Conservation (phyloP, 2,329 filamentous ascomycete genomes). For the Aspergillus ochraceus region DNA sequence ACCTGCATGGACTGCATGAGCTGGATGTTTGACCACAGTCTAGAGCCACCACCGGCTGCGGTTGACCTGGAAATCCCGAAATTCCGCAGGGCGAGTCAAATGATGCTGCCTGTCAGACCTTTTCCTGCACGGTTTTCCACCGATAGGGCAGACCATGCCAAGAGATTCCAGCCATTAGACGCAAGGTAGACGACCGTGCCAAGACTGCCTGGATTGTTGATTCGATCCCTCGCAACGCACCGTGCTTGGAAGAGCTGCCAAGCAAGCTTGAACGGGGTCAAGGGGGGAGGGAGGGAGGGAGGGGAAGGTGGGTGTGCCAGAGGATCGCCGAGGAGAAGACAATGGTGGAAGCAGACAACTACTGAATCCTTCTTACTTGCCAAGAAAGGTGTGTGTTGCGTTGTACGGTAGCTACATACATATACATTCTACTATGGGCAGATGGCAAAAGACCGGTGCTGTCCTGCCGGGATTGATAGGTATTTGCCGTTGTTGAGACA, state of each 20-base stretch:
- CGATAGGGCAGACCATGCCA: not conserved
- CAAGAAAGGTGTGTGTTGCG: not conserved
- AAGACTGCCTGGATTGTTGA: not conserved
- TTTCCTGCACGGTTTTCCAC: not conserved
- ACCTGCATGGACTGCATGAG: too few relatives aligned
- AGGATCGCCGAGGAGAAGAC: too few relatives aligned
- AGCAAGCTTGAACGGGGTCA: not conserved
- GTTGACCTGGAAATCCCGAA: not conserved
- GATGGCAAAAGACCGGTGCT: too few relatives aligned
- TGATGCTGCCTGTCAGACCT: slow-evolving; percentile 2
- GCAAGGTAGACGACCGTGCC: not conserved
- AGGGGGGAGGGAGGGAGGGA: too few relatives aligned
- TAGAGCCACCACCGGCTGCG: too few relatives aligned
- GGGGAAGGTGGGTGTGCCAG: too few relatives aligned
- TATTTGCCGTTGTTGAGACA: not conserved
- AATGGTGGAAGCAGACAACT: too few relatives aligned
- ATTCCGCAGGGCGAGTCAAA: not conserved
- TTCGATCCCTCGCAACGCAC: not conserved
- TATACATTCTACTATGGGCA: too few relatives aligned
- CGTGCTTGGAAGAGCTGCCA: not conserved
- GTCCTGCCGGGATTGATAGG: not conserved
- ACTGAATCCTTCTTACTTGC: not conserved
- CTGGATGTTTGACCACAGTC: too few relatives aligned
- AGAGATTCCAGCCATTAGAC: not conserved
- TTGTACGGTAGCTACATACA: not conserved